Base-by-base conservation (phyloP, 805 yeast genomes). In the Ogataea paraovalis region DNA sequence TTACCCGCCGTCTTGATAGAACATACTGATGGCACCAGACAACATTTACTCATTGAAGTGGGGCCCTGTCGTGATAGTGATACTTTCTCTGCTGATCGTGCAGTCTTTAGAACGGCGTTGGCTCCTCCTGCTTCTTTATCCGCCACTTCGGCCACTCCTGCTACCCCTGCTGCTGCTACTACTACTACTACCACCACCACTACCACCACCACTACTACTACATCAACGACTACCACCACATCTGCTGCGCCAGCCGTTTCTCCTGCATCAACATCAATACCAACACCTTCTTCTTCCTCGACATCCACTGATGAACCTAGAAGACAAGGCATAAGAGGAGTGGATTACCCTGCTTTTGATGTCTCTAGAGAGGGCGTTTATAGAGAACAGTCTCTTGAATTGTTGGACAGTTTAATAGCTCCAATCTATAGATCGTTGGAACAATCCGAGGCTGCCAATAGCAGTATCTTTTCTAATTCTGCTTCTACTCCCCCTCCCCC, bases 301-400 rank as follows among this genome's bases (percentile, higher is more conserved):
- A 16, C 44, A 5, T 12, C 40, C 4, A 16, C 30, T 18, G 27
- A 20, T 20, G 36, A 16, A 30, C 42, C 36, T 22, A 21, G 12
- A 36, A 20, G 48, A 44, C 34, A 43, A 39, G 65, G 64, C 0
- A 47, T 61, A n/a, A 56, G 69, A 37, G 70, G 71, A 1, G 20
- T 67, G 14, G 71, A 67, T 44, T 63, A 52, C 44, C 71, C 72
- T 5, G 69, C 69, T 1, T 67, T 67, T 50, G 72, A 66, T 45
- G 69, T 65, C 14, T 61, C 70, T 1, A 49, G 59, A 27, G 60
- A 61, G 10, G 69, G 70, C 4, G 57, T 65, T 4, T 62, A 55
- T 46, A 53, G 61, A n/a, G 62, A 61, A 13, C 54, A 55, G 18
- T 43, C 54, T 37, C 43, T 49, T 23, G 56, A 56, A 18, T 47